Evolutionary conservation across 2,329 filamentous ascomycete species (phyloP).

Genomic region (Talaromyces albobiverticillius): DNA sequence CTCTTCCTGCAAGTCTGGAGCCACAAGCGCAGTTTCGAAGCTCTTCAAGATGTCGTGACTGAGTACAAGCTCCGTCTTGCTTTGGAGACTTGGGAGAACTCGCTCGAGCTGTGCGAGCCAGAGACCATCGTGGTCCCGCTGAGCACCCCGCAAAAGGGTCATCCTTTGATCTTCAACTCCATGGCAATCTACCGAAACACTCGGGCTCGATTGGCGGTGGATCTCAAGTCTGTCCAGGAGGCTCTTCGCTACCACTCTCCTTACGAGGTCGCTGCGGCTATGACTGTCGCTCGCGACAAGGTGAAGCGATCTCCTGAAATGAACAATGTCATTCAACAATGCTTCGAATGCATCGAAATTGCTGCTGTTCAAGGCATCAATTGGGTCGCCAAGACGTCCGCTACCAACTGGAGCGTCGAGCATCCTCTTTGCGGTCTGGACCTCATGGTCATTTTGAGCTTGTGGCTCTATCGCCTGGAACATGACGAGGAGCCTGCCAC

Average conservation of each 20-base stretch:
- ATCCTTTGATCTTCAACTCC: slow-evolving; percentile 95
- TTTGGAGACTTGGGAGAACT: slow-evolving; percentile 98
- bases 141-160: slow-evolving; percentile 91
- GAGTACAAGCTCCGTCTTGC: slow-evolving; percentile 97
- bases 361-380: slow-evolving; percentile 91
- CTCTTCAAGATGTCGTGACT: slow-evolving; percentile 92
- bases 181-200: slow-evolving; percentile 97
- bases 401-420: slow-evolving; percentile 98
- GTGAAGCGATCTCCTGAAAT: slow-evolving; percentile 95
- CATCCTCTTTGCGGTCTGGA: slow-evolving; percentile 95
- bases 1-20: slow-evolving; percentile 99
- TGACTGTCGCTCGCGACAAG: slow-evolving; percentile 90
- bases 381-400: slow-evolving; percentile 96
- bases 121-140: slow-evolving; percentile 85
- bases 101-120: slow-evolving; percentile 86
- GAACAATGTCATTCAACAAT: slow-evolving; percentile 97
- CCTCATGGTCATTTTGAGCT: slow-evolving; percentile 93
- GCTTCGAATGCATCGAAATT: slow-evolving; percentile 96
- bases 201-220: slow-evolving; percentile 85
- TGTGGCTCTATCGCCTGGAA: slow-evolving; percentile 99
- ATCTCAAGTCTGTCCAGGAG: slow-evolving; percentile 93
- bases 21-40: slow-evolving; percentile 97
- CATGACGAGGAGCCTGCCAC: slow-evolving; percentile 81
- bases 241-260: slow-evolving; percentile 95
- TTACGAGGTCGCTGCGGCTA: slow-evolving; percentile 93